Evolutionary conservation across 495 filamentous ascomycete species (phyloP).

Genomic region (Penicillium salamii): DNA sequence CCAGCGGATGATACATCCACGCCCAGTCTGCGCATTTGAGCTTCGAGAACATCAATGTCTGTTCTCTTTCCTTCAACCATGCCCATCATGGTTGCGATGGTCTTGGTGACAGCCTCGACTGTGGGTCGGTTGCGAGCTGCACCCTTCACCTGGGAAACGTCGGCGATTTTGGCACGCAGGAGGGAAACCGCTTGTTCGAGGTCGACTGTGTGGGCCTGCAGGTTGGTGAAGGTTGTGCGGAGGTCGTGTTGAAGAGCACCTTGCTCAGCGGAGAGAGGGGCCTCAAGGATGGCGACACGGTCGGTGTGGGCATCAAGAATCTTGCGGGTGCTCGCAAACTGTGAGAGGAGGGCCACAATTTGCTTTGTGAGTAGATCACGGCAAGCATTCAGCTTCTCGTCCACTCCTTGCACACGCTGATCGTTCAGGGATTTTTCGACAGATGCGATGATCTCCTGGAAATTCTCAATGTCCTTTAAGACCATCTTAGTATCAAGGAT

Average conservation of each 20-base stretch:
- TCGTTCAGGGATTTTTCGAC: constrained; percentile 58
- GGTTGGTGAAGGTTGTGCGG: constrained; percentile 61
- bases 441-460: constrained; percentile 56
- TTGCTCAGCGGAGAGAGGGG: constrained; percentile 81
- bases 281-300: constrained; percentile 53
- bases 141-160: constrained; percentile 38
- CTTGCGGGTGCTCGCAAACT: constrained; percentile 70
- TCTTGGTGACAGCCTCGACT: constrained; percentile 85
- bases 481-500: constrained; percentile 61
- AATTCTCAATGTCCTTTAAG: constrained; percentile 64
- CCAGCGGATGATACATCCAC: constrained; percentile 49
- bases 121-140: constrained; percentile 62
- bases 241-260: constrained; percentile 77
- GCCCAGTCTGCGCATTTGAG: constrained; percentile 72
- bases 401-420: constrained; percentile 60
- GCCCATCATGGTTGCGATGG: constrained; percentile 85
- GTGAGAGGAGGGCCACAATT: constrained; percentile 62
- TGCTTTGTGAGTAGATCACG: constrained; percentile 59
- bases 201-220: constrained; percentile 71
- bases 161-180: constrained; percentile 74
- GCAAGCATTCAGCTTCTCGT: constrained; percentile 60
- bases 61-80: constrained; percentile 86
- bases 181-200: constrained; percentile 78
- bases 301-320: constrained; percentile 67
- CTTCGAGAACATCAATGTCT: constrained; percentile 86